Evolutionary conservation across 371 early-diverging fungal species (phyloP).

Genomic region (Haplosporangium sp.): DNA sequence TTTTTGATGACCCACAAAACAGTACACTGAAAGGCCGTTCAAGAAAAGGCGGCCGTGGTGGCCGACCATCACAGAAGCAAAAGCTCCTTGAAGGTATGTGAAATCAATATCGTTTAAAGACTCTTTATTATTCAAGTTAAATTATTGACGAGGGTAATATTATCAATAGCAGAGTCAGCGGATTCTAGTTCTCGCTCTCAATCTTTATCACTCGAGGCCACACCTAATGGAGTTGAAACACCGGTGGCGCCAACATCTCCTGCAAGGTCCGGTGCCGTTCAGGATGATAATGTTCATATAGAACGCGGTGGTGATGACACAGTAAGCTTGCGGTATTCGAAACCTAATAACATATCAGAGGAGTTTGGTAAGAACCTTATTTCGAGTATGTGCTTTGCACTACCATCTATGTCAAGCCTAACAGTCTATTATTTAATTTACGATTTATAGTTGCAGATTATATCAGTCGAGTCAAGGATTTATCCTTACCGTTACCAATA

Average conservation of each 20-base stretch:
- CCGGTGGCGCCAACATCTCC: slow-evolving; percentile 37
- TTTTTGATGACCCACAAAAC: slow-evolving; percentile 48
- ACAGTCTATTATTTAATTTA: slow-evolving; percentile 3
- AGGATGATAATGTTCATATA: slow-evolving; percentile 28
- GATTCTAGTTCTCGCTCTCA: slow-evolving; percentile 34
- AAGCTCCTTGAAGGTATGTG: slow-evolving; percentile 40
- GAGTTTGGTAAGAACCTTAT: slow-evolving; percentile 49
- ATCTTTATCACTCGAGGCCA: slow-evolving; percentile 34
- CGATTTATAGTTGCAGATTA: slow-evolving; percentile 60
- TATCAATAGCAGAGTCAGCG: slow-evolving; percentile 8
- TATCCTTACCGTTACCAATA: slow-evolving; percentile 57
- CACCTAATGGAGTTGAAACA: slow-evolving; percentile 25
- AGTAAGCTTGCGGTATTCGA: slow-evolving; percentile 56
- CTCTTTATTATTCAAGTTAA: background rate
- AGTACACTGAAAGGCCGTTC: slow-evolving; percentile 24
- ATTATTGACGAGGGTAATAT: background rate
- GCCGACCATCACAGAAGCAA: slow-evolving; percentile 32
- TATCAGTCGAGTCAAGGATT: slow-evolving; percentile 58
- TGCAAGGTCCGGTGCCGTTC: slow-evolving; percentile 20
- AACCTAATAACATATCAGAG: slow-evolving; percentile 57
- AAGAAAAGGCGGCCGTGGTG: slow-evolving; percentile 41
- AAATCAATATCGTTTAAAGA: background rate
- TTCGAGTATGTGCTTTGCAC: too few species aligned
- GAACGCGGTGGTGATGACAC: slow-evolving; percentile 67
- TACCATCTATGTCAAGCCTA: background rate